These are phyloP conservation scores for Bipolaris bicolor DNA, from an alignment of 2,329 filamentous ascomycete species.

Conservation along the genomic window DNA sequence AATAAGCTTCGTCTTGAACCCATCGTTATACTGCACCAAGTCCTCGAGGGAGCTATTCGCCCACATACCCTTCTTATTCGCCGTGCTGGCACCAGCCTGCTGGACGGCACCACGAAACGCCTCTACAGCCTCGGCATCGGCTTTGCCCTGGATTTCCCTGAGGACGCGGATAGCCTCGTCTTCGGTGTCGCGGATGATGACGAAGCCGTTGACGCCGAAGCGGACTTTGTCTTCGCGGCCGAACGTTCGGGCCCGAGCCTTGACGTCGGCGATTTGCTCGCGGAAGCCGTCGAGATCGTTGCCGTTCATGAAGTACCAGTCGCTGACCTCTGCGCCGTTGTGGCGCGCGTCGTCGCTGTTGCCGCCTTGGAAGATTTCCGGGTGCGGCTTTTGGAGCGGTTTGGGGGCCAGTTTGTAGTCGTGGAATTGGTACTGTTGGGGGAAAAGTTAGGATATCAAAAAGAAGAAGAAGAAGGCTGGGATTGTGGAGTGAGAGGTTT, in stretches of 20 bases:
- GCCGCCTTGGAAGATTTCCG: constrained; percentile 61
- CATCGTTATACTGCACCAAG: constrained; percentile 62
- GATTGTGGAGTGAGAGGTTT: too few relatives aligned
- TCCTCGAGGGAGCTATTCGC: constrained; percentile 60
- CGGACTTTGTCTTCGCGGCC: constrained; percentile 54
- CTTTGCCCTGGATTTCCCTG: constrained; percentile 61
- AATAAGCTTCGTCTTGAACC: constrained; percentile 62
- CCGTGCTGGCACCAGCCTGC: constrained; percentile 57
- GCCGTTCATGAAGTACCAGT: constrained; percentile 65
- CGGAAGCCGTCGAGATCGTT: constrained; percentile 61
- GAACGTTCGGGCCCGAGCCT: constrained; percentile 53
- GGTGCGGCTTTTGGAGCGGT: constrained; percentile 57
- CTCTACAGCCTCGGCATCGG: constrained; percentile 57
- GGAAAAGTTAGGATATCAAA: too few relatives aligned
- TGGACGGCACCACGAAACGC: constrained; percentile 58
- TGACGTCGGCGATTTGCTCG: constrained; percentile 58
- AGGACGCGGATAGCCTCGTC: constrained; percentile 58
- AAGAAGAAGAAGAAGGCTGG: too few relatives aligned
- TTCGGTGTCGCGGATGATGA: constrained; percentile 58
- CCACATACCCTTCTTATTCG: constrained; percentile 61
- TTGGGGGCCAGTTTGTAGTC: constrained; percentile 59
- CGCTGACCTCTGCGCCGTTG: constrained; percentile 56
- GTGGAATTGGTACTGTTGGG: constrained; percentile 55
- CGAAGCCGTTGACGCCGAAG: constrained; percentile 60
- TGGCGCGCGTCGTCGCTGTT: constrained; percentile 59